These are phyloP conservation scores for Penicillium italicum DNA, from an alignment of 2,329 filamentous ascomycete genomes.

Conservation along the genomic window DNA sequence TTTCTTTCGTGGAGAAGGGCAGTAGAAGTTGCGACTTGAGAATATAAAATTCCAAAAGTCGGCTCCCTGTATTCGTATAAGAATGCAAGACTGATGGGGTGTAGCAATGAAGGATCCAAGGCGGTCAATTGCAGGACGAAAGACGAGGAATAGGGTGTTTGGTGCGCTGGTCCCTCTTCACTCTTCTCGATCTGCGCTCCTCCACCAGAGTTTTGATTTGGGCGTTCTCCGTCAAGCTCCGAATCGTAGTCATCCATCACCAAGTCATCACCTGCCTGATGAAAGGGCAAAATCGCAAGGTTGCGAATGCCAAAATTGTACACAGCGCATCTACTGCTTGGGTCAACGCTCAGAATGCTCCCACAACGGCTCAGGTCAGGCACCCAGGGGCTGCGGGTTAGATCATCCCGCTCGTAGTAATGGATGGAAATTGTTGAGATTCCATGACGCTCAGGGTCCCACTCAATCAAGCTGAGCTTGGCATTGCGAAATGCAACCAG, in stretches of 20 bases:
- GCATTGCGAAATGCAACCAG: constrained; percentile 84
- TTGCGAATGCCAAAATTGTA: constrained; percentile 88
- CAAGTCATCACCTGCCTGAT: constrained; percentile 78
- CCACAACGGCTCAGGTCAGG: constrained; percentile 69
- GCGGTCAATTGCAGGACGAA: constrained; percentile 89
- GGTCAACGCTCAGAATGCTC: constrained; percentile 83
- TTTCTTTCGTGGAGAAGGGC: constrained; percentile 71
- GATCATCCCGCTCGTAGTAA: constrained; percentile 94
- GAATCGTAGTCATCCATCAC: constrained; percentile 90
- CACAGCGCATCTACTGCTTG: constrained; percentile 86
- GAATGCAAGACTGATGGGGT: constrained; percentile 89
- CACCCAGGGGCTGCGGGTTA: constrained; percentile 77
- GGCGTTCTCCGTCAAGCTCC: constrained; percentile 67
- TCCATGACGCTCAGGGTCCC: constrained; percentile 76
- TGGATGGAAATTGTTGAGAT: constrained; percentile 92
- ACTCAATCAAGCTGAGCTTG: constrained; percentile 88
- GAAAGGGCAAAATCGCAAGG: constrained; percentile 90
- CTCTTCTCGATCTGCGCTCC: constrained; percentile 26
- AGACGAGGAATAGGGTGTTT: constrained; percentile 78
- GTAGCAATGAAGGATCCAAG: constrained; percentile 79
- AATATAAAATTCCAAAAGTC: constrained; percentile 90
- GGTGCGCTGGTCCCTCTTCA: constrained; percentile 36
- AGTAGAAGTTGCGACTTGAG: constrained; percentile 67
- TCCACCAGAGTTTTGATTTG: constrained; percentile 39
- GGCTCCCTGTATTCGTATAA: constrained; percentile 96